A percentile compares a stretch with the other conserved stretches of the same genome.
Conservation (phyloP, 306 rosid species). For the Prunus padus region DNA sequence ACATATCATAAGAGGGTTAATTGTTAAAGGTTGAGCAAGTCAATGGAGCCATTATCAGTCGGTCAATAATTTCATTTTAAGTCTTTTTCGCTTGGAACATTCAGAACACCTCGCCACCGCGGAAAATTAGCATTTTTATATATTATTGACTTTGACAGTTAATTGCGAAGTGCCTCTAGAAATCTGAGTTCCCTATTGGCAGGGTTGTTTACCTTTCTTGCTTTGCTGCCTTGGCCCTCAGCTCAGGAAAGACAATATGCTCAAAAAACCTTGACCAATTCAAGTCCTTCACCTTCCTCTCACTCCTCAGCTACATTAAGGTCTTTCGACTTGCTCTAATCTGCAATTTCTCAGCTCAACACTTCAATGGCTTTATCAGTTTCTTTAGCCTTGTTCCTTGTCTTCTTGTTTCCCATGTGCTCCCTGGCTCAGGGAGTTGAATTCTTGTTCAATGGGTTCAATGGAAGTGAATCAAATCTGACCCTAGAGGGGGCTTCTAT, state of each 20-base stretch:
- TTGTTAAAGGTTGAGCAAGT: neutral
- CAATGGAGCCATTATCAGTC: neutral
- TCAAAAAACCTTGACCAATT: conserved; percentile 8
- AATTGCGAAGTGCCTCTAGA: neutral
- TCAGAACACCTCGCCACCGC: neutral
- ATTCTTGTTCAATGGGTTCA: conserved; percentile 51
- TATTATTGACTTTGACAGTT: neutral
- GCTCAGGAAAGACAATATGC: neutral
- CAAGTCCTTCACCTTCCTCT: neutral
- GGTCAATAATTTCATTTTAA: neutral
- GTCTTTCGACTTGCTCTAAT: neutral
- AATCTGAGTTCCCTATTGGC: neutral
- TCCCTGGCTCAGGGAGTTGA: conserved; percentile 17
- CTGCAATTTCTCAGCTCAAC: neutral
- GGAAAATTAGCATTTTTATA: neutral
- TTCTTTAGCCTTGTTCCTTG: conserved; percentile 30
- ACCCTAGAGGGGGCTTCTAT: conserved; percentile 31
- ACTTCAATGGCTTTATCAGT: conserved; percentile 34
- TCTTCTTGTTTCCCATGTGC: conserved; percentile 11
- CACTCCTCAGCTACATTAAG: neutral
- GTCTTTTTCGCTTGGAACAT: neutral
- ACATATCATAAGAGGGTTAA: neutral
- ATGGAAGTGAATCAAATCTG: conserved; percentile 8
- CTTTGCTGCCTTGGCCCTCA: neutral
- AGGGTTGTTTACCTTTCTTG: neutral